Percentiles rank a stretch among this genome's conserved stretches.
These are phyloP conservation scores for Solanum hybrid DNA, from an alignment of 305 asterid genomes.

Conservation along the genomic window DNA sequence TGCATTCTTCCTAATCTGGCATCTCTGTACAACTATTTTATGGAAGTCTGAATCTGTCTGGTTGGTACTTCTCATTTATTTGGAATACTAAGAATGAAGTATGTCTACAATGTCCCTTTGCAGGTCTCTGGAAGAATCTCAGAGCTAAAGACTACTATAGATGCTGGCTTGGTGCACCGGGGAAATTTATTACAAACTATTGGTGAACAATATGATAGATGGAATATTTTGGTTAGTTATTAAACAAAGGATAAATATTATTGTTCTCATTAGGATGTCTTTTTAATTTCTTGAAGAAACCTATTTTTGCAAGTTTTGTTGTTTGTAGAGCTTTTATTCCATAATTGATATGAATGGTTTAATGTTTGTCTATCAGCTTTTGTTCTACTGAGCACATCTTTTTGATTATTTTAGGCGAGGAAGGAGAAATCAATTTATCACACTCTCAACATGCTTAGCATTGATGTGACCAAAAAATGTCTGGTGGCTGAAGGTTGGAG, in stretches of 20 bases:
- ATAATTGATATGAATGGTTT: not conserved
- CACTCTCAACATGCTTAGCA: conserved; percentile 91
- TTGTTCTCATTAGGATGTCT: not conserved
- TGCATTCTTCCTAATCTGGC: not conserved
- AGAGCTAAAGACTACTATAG: conserved; percentile 87
- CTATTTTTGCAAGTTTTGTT: not conserved
- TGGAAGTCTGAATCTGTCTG: not conserved
- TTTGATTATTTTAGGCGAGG: conserved; percentile 53
- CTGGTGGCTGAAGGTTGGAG: conserved; percentile 99
- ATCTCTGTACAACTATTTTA: not conserved
- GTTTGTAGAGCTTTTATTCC: not conserved
- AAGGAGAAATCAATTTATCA: conserved; percentile 93
- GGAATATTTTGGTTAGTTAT: conserved; percentile 75
- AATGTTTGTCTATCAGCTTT: not conserved
- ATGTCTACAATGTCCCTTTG: conserved; percentile 9
- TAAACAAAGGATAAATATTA: not conserved
- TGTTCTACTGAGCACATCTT: conserved; percentile 6
- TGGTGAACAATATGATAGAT: conserved; percentile 72
- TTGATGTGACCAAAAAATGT: conserved; percentile 90
- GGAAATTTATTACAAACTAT: conserved; percentile 70
- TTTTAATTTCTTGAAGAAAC: not conserved
- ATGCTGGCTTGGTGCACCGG: conserved; percentile 84
- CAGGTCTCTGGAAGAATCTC: conserved; percentile 86
- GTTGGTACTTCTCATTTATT: not conserved
- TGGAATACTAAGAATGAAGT: not conserved